These are phyloP conservation scores for Plenodomus biglobosus DNA, from an alignment of 2,329 filamentous ascomycete species.

Conservation along the genomic window DNA sequence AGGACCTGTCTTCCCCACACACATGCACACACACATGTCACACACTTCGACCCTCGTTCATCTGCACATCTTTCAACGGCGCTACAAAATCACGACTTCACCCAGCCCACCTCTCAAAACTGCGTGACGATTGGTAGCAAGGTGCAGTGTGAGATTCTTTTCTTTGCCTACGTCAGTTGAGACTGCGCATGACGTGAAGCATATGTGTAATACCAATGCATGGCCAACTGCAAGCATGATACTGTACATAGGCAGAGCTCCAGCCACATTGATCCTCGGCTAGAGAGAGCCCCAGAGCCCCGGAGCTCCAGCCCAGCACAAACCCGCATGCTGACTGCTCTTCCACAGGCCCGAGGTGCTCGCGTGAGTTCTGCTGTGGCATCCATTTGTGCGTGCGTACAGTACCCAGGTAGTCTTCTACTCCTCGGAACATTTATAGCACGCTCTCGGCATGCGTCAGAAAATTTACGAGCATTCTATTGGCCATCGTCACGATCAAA, in stretches of 20 bases:
- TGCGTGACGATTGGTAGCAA: slow-evolving; percentile 18
- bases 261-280: slow-evolving; percentile 27
- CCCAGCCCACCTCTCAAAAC: slow-evolving; percentile 9
- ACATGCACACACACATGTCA: too few species aligned
- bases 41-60: slow-evolving; percentile 35
- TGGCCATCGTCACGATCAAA: slow-evolving; percentile 6
- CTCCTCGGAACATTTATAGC: not conserved
- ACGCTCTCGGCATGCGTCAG: slow-evolving; percentile 16
- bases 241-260: too few species aligned
- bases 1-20: slow-evolving; percentile 24
- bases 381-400: too few species aligned
- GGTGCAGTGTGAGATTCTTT: slow-evolving; percentile 1
- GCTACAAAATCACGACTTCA: slow-evolving; percentile 4
- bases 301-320: slow-evolving; percentile 12
- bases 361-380: slow-evolving; percentile 11
- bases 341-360: slow-evolving; percentile 32
- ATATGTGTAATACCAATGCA: too few species aligned
- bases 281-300: too few species aligned
- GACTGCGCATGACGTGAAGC: not conserved
- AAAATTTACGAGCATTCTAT: slow-evolving; percentile 22
- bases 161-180: slow-evolving; percentile 3
- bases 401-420: not conserved
- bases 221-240: slow-evolving; percentile 9
- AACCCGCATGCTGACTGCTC: slow-evolving; percentile 14
- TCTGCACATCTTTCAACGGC: slow-evolving; percentile 29